Base-by-base conservation (phyloP, 352 stramenopile species). In the Phytophthora sojae region DNA sequence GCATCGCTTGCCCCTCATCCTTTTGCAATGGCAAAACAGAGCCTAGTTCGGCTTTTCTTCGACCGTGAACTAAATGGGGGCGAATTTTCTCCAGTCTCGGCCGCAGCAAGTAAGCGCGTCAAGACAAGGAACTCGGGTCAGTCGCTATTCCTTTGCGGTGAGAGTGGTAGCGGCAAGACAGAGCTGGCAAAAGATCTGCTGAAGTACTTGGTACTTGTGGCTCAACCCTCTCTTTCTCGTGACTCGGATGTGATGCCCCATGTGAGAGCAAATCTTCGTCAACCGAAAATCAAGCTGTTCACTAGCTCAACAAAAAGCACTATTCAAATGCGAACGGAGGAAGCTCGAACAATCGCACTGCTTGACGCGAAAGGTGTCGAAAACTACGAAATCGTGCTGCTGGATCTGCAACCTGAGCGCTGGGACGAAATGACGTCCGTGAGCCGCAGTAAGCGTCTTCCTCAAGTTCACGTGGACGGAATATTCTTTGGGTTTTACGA, bases 301-400 rank as follows among this genome's bases (percentile, higher is more conserved):
- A 95, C 85, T 9, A 95, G 87, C 57, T 95, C 87, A 0, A 95
- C 87, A 19, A 95, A 93, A 72, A 95, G 87, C 63, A 95, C 87
- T 3, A 78, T 91, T 25, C 85, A 92, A 59, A 95, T 95, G 87
- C 81, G 87, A n/a, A 86, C 80, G 15, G 87, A 95, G 32, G 87
- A 95, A 55, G 69, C 82, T 11, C 71, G 84, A 25, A 91, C 85
- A 9, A 84, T 93, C n/a, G 84, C 84, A n/a, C 56, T 95, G 9
- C 64, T 95, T n/a, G 83, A 88, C 47, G 79, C 83, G 25, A 93
- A 95, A 73, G 78, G 83, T 47, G 77, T 92, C 11, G 77, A 77
- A 11, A 67, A 69, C 7, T 95, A 92, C 58, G 84, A 90, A 51
- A 88, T 93, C 19, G 84, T 95, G 21, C 64, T 93, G 32, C 62